phyloP scores from a whole-genome alignment of 192 early-diverging fungal genomes.

The Ambispora gerdemannii region DNA sequence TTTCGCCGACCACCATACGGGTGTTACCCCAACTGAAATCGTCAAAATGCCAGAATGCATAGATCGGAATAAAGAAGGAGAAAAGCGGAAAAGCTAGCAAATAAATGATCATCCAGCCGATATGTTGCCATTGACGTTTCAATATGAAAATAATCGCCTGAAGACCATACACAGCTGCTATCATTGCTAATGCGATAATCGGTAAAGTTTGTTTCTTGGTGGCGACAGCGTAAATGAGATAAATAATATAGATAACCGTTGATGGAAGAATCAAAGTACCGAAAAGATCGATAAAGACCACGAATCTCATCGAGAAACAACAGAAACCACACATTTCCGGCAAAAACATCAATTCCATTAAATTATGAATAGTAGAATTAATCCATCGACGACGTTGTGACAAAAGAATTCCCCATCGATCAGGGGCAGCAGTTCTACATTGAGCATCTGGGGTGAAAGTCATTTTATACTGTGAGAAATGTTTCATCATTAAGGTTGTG shows the following conservation, averaged over 20 bases:
- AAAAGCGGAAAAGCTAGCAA: conserved; percentile 89
- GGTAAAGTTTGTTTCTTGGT: conserved; percentile 67
- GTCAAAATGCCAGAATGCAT: conserved; percentile 98
- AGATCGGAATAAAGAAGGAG: conserved; percentile 87
- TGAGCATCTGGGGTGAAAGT: conserved; percentile 89
- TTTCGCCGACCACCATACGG: conserved; percentile 73
- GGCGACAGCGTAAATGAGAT: conserved; percentile 72
- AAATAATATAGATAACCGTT: conserved; percentile 74
- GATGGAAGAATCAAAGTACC: conserved; percentile 75
- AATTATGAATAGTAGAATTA: conserved; percentile 97
- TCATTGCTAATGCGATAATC: conserved; percentile 71
- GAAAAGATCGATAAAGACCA: conserved; percentile 91
- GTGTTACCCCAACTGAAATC: conserved; percentile 99
- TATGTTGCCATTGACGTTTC: conserved; percentile 69
- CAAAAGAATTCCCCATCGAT: conserved; percentile 81
- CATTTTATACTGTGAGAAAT: conserved; percentile 93
- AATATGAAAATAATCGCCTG: conserved; percentile 67
- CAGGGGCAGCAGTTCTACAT: conserved; percentile 88
- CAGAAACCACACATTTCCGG: conserved; percentile 92
- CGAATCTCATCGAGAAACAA: conserved; percentile 97
- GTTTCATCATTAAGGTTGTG: conserved; percentile 95
- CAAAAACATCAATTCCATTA: conserved; percentile 83
- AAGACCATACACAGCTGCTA: conserved; percentile 83
- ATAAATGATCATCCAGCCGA: conserved; percentile 86
- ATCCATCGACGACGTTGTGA: conserved; percentile 98